Conservation (phyloP, 1,284 basidiomycete genomes). For the Cryptococcus neoformans region DNA sequence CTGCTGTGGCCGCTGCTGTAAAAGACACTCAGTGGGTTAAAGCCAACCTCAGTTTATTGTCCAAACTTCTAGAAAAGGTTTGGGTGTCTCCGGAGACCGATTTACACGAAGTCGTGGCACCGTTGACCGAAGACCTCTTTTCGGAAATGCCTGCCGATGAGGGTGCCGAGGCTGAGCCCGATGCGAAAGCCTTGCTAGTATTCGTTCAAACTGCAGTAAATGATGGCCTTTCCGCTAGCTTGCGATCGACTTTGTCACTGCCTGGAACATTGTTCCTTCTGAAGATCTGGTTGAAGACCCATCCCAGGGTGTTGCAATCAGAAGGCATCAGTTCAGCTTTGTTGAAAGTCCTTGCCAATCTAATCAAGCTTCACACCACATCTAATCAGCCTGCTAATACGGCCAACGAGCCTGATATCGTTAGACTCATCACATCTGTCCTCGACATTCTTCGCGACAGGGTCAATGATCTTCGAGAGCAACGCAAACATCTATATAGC, state of each 20-base stretch:
- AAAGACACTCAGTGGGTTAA: conserved; percentile 82
- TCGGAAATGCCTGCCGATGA: conserved; percentile 81
- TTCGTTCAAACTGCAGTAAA: conserved; percentile 73
- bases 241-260: conserved; percentile 50
- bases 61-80: conserved; percentile 86
- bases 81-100: conserved; percentile 69
- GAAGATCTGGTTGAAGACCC: conserved; percentile 78
- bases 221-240: conserved; percentile 58
- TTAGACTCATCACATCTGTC: conserved; percentile 53
- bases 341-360: conserved; percentile 79
- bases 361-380: conserved; percentile 84
- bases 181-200: conserved; percentile 70
- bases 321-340: conserved; percentile 74
- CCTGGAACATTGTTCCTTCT: conserved; percentile 83
- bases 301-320: conserved; percentile 68
- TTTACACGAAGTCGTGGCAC: conserved; percentile 74
- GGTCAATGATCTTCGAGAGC: conserved; percentile 55
- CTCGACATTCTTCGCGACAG: conserved; percentile 55
- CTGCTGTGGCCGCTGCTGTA: conserved; percentile 71
- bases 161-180: conserved; percentile 63
- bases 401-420: conserved; percentile 42
- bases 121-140: conserved; percentile 82
- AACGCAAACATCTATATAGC: conserved; percentile 65
- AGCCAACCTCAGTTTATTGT: conserved; percentile 72
- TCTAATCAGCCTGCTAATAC: conserved; percentile 43